A percentile compares a stretch with the other conserved stretches of the same genome.
Evolutionary conservation across 148 eudicot species (phyloP).

Genomic region (Persicaria tinctoria): DNA sequence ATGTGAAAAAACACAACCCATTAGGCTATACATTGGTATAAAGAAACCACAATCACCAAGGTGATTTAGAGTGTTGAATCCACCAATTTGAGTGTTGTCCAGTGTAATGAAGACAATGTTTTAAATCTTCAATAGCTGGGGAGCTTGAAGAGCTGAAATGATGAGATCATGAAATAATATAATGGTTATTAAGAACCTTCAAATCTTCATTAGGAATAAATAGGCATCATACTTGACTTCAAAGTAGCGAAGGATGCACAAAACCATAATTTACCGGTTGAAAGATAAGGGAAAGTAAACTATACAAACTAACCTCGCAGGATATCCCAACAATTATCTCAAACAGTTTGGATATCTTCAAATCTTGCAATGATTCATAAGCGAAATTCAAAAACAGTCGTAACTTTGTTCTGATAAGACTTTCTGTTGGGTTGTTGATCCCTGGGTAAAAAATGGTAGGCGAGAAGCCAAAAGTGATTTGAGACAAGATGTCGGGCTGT

Average conservation of each 20-base stretch:
- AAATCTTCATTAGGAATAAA: background rate
- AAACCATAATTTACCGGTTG: background rate
- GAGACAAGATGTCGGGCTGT: slow-evolving; percentile 43
- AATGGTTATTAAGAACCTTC: background rate
- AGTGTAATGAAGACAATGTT: slow-evolving; percentile 91
- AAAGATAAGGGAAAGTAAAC: background rate
- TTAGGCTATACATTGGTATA: no score
- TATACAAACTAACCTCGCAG: slow-evolving; percentile 55
- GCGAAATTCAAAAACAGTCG: slow-evolving; percentile 82
- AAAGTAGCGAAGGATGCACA: background rate
- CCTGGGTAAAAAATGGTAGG: slow-evolving; percentile 56
- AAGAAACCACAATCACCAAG: no score
- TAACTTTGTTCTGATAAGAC: slow-evolving; percentile 85
- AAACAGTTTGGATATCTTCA: slow-evolving; percentile 87
- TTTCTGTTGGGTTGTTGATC: slow-evolving; percentile 67
- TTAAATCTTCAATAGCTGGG: slow-evolving; percentile 92
- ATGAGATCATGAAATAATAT: background rate
- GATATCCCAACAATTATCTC: slow-evolving; percentile 95
- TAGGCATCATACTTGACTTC: background rate
- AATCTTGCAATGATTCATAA: slow-evolving; percentile 93
- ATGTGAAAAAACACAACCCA: no score
- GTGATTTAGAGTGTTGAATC: slow-evolving; percentile 36
- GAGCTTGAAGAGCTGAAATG: slow-evolving; percentile 49
- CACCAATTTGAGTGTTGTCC: slow-evolving; percentile 97
- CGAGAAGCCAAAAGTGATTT: slow-evolving; percentile 83